Percentiles rank a stretch among this genome's conserved stretches.
Evolutionary conservation across 164 flowering plant species (phyloP).

Genomic region (Nymphaea thermarum): DNA sequence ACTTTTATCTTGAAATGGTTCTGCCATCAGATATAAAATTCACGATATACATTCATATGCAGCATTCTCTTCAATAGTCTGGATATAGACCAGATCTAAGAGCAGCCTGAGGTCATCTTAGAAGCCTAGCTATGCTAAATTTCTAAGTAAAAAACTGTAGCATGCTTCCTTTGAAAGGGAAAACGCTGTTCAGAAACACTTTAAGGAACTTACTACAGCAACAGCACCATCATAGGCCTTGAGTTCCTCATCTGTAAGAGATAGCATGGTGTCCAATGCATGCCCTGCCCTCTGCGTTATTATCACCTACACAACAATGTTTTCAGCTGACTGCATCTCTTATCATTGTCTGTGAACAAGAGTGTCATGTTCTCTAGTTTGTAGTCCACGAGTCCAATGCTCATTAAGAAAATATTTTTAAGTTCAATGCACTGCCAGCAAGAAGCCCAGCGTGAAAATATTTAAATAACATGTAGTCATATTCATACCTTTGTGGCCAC

Average conservation of each 20-base stretch:
- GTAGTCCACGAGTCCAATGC: too few relatives aligned
- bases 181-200: background rate
- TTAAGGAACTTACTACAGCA: conserved; percentile 57
- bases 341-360: background rate
- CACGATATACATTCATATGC: too few relatives aligned
- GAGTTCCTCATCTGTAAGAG: conserved; percentile 47
- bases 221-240: conserved; percentile 72
- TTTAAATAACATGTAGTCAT: background rate
- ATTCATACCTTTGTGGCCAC: conserved; percentile 63
- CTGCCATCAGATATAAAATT: too few relatives aligned
- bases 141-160: too few relatives aligned
- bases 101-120: too few relatives aligned
- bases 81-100: too few relatives aligned
- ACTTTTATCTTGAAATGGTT: too few relatives aligned
- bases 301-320: conserved; percentile 36
- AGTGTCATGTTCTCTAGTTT: background rate
- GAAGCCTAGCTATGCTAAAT: too few relatives aligned
- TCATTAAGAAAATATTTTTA: too few relatives aligned
- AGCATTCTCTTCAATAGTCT: too few relatives aligned
- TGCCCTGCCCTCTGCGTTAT: conserved; percentile 86
- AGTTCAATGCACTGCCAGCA: background rate
- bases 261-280: conserved; percentile 72
- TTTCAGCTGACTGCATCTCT: background rate
- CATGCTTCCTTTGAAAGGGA: too few relatives aligned
- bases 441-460: background rate